Conservation (phyloP, 306 rosid species). For the Vigna reflexopilosa region DNA sequence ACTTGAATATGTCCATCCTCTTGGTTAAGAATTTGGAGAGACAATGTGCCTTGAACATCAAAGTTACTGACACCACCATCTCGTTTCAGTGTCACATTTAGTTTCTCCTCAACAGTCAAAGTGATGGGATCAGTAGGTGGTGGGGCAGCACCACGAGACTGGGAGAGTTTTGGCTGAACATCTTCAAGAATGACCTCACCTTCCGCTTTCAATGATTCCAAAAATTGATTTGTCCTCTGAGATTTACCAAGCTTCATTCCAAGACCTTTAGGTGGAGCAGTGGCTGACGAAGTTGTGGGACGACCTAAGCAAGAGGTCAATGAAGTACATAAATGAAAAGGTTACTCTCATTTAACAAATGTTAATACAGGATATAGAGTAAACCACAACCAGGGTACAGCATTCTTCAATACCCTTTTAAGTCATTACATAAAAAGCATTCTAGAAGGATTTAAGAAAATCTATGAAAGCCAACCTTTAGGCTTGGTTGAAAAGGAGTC, state of each 20-base stretch:
- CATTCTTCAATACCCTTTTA: slow-evolving; percentile 34
- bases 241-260: slow-evolving; percentile 94
- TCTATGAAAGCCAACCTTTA: slow-evolving; percentile 67
- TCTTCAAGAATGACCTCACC: slow-evolving; percentile 96
- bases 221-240: slow-evolving; percentile 84
- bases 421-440: slow-evolving; percentile 31
- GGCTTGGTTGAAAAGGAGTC: slow-evolving; percentile 83
- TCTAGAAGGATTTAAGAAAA: slow-evolving; percentile 31
- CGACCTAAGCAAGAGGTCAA: slow-evolving; percentile 59
- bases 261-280: slow-evolving; percentile 93
- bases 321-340: slow-evolving; percentile 39
- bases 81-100: slow-evolving; percentile 84
- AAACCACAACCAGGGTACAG: slow-evolving; percentile 29
- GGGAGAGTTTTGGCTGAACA: slow-evolving; percentile 78
- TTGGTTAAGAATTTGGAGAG: slow-evolving; percentile 90
- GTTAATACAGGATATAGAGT: slow-evolving; percentile 23
- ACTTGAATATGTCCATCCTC: slow-evolving; percentile 91
- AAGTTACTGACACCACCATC: slow-evolving; percentile 95
- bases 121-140: slow-evolving; percentile 92
- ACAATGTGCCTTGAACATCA: slow-evolving; percentile 91
- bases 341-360: slow-evolving; percentile 27
- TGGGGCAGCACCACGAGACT: slow-evolving; percentile 70
- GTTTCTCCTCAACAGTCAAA: slow-evolving; percentile 91
- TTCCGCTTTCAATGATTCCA: slow-evolving; percentile 95
- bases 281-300: slow-evolving; percentile 71